Conservation (phyloP, 2,329 filamentous ascomycete genomes). For the Byssochlamys sp. region DNA sequence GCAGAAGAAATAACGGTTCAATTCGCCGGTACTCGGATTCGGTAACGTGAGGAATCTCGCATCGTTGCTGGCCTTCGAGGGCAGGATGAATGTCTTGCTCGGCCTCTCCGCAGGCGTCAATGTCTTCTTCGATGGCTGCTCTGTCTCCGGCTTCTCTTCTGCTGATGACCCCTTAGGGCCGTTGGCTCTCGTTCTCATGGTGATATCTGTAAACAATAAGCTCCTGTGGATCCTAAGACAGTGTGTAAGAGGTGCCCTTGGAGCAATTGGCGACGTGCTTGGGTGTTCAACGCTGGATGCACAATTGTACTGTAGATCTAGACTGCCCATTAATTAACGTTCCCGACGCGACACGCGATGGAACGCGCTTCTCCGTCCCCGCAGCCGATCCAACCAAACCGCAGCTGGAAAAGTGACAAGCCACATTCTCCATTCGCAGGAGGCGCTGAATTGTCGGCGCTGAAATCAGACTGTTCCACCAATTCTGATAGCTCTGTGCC, state of each 20-base stretch:
- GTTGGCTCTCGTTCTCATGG: constrained; percentile 25
- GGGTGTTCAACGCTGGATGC: not conserved
- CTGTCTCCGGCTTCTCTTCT: constrained; percentile 7
- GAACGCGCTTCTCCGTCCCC: constrained; percentile 5
- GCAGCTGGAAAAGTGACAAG: constrained; percentile 9
- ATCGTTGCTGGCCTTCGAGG: constrained; percentile 41
- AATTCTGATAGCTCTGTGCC: not conserved
- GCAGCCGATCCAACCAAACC: constrained; percentile 16
- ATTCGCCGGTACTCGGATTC: constrained; percentile 41
- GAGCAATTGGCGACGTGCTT: not conserved
- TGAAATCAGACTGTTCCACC: not conserved
- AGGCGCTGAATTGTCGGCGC: not conserved
- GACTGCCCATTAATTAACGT: not conserved
- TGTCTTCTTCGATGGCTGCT: constrained; percentile 13
- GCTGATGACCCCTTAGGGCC: constrained; percentile 12
- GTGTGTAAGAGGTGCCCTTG: not conserved
- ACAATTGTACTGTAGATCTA: too few relatives aligned
- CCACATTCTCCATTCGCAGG: not conserved
- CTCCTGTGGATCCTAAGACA: not conserved
- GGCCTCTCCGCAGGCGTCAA: constrained; percentile 19
- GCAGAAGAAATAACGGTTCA: constrained; percentile 50
- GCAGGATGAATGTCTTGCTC: constrained; percentile 49
- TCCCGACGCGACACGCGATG: constrained; percentile 19
- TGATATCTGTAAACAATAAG: not conserved
- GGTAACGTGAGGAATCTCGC: constrained; percentile 48